These are phyloP conservation scores for Pyrus bretschneideri DNA, from an alignment of 306 rosid species.

Conservation along the genomic window DNA sequence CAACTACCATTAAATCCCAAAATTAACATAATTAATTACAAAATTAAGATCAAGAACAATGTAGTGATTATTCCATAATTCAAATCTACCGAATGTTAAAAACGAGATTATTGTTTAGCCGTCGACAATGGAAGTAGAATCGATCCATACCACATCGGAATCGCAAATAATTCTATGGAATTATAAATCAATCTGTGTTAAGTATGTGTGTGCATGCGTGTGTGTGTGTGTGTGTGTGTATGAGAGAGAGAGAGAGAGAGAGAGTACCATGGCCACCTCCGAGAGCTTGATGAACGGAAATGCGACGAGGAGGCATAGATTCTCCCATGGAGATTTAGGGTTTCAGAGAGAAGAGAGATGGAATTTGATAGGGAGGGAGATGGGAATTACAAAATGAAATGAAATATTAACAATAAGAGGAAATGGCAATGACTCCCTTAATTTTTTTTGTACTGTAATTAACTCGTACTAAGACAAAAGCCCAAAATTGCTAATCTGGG, in stretches of 20 bases:
- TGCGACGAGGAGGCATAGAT: conserved; percentile 39
- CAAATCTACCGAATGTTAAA: background rate
- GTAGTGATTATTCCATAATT: background rate
- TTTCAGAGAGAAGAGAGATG: conserved; percentile 15
- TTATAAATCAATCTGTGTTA: background rate
- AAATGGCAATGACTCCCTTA: background rate
- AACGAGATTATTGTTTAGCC: background rate
- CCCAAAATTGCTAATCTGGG: background rate
- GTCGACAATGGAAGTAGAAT: background rate
- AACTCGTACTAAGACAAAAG: background rate
- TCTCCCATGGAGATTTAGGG: conserved; percentile 73
- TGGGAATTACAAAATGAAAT: background rate
- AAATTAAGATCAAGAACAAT: background rate
- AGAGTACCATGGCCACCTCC: conserved; percentile 75
- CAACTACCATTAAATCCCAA: conserved; percentile 42
- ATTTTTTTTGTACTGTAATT: background rate
- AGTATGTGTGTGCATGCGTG: background rate
- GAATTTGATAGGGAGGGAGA: conserved; percentile 9
- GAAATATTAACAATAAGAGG: background rate
- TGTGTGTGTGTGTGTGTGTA: background rate
- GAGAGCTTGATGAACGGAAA: conserved; percentile 64
- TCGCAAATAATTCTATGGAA: background rate
- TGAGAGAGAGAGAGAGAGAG: conserved; percentile 4
- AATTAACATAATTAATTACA: background rate
- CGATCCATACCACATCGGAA: conserved; percentile 7